Evolutionary conservation across 2,329 filamentous ascomycete species (phyloP).

Genomic region (Atkinsonella texensis): DNA sequence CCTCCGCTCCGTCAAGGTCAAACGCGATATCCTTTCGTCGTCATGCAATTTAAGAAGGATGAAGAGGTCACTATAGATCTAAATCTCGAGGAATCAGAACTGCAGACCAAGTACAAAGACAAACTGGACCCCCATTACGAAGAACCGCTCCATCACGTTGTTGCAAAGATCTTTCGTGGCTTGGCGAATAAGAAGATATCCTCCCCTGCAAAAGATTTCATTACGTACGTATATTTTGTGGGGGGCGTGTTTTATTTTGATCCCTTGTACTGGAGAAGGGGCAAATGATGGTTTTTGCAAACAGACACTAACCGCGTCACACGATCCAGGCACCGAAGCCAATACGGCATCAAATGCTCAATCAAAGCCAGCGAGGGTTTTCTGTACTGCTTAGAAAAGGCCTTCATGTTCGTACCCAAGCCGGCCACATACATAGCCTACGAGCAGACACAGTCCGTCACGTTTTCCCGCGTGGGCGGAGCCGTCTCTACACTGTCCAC

Average conservation of each 20-base stretch:
- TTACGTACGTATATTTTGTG: constrained; percentile 40
- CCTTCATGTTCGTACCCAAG: constrained; percentile 98
- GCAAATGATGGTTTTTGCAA: not conserved
- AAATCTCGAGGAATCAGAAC: constrained; percentile 84
- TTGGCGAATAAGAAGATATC: constrained; percentile 92
- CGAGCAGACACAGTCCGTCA: constrained; percentile 83
- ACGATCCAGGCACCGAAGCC: constrained; percentile 61
- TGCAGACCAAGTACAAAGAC: constrained; percentile 77
- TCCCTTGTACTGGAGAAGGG: not conserved
- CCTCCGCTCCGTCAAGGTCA: constrained; percentile 93
- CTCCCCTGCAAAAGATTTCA: constrained; percentile 86
- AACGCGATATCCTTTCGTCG: constrained; percentile 93
- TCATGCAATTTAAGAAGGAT: constrained; percentile 98
- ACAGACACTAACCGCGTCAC: not conserved
- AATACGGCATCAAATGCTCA: constrained; percentile 97
- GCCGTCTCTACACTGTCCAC: constrained; percentile 89
- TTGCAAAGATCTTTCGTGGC: constrained; percentile 90
- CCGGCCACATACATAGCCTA: constrained; percentile 95
- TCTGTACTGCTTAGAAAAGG: constrained; percentile 93
- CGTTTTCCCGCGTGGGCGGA: constrained; percentile 90
- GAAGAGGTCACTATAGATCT: constrained; percentile 94
- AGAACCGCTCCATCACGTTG: constrained; percentile 82
- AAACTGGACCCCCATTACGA: constrained; percentile 86
- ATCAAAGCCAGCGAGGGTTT: constrained; percentile 99
- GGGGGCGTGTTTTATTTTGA: not conserved